Evolutionary conservation across 352 stramenopile species (phyloP).

Genomic region (Phytophthora megakarya): DNA sequence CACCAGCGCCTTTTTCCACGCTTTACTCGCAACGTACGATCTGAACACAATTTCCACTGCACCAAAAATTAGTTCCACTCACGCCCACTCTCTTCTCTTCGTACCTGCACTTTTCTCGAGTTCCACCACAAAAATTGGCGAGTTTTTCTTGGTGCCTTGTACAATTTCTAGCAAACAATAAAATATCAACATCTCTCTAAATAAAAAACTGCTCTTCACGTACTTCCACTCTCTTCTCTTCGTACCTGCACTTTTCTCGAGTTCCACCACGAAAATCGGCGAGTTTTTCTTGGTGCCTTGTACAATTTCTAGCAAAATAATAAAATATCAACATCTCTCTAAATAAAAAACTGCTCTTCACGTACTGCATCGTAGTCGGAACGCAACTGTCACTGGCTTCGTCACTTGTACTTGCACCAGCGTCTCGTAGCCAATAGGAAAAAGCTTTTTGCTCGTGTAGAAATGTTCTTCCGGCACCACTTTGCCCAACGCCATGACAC

Average conservation of each 20-base stretch:
- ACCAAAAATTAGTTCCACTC: conserved; percentile 4
- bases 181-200: neutral
- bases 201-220: conserved; percentile 22
- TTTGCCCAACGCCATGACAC: conserved; percentile 50
- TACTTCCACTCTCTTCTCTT: neutral
- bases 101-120: conserved; percentile 60
- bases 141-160: conserved; percentile 79
- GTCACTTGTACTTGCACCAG: conserved; percentile 57
- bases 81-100: too few species aligned
- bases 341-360: conserved; percentile 15
- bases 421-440: conserved; percentile 75
- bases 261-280: conserved; percentile 77
- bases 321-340: neutral
- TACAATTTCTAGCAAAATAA: conserved; percentile 56
- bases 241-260: conserved; percentile 60
- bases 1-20: conserved; percentile 80
- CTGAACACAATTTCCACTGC: conserved; percentile 71
- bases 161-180: conserved; percentile 64
- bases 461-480: conserved; percentile 68
- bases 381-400: conserved; percentile 35
- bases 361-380: conserved; percentile 63
- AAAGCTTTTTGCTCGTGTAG: conserved; percentile 80
- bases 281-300: conserved; percentile 81
- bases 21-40: conserved; percentile 77
- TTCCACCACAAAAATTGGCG: conserved; percentile 78